Evolutionary conservation across 129 eudicot genomes (phyloP).

Genomic region (Sambucus nigra): DNA sequence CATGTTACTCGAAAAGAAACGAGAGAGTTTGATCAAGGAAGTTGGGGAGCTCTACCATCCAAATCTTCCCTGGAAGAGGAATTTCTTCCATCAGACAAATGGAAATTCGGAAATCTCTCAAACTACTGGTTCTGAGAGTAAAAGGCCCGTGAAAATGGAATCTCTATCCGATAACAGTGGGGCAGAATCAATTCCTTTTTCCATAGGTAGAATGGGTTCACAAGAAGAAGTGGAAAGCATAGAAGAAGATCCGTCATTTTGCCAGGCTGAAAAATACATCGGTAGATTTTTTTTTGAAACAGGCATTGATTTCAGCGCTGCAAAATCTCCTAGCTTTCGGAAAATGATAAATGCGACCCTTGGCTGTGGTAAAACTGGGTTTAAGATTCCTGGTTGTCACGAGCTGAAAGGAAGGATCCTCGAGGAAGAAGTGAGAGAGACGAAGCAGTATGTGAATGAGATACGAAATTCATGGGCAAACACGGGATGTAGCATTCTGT

Average conservation of each 20-base stretch:
- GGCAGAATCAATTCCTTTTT: background rate
- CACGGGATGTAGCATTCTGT: slow-evolving; percentile 39
- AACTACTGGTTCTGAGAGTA: background rate
- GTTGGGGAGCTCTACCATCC: no score
- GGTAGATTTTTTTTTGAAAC: no score
- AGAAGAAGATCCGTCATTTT: slow-evolving; percentile 4
- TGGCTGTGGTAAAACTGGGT: no score
- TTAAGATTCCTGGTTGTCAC: slow-evolving; percentile 18
- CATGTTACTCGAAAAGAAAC: no score
- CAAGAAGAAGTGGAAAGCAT: background rate
- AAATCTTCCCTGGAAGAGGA: no score
- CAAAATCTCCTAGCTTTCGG: slow-evolving; percentile 19
- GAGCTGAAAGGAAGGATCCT: slow-evolving; percentile 37
- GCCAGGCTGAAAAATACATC: background rate
- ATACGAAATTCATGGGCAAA: slow-evolving; percentile 40
- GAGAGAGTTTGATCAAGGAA: no score
- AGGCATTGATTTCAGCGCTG: slow-evolving; percentile 17
- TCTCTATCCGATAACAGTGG: background rate
- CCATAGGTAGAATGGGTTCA: background rate
- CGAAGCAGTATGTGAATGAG: slow-evolving; percentile 10
- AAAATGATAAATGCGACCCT: no score
- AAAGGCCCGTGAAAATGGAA: no score
- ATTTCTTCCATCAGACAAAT: no score
- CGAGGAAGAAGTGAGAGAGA: slow-evolving; percentile 23
- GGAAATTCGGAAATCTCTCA: no score